Percentiles rank a stretch among this genome's conserved stretches.
Conservation (phyloP, 352 stramenopile genomes). For the Phytophthora colocasiae region DNA sequence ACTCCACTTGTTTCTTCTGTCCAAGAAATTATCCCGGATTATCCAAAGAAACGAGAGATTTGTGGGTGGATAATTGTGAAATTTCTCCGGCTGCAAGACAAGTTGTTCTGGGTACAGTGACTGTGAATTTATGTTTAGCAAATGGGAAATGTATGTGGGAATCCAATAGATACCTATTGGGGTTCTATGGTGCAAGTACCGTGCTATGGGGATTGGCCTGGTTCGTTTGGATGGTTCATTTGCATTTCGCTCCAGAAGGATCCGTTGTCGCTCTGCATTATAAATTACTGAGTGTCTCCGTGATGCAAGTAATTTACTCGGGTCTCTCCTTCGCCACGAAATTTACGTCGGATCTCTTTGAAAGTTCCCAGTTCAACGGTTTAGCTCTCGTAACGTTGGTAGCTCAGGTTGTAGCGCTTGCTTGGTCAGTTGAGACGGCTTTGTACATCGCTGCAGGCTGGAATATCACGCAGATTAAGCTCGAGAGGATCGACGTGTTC, state of each 20-base stretch:
- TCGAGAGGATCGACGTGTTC: constrained; percentile 49
- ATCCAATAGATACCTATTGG: constrained; percentile 20
- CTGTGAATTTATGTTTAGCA: constrained; percentile 56
- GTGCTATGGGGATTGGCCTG: constrained; percentile 35
- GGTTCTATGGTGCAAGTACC: constrained; percentile 46
- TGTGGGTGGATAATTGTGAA: constrained; percentile 28
- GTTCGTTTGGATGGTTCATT: constrained; percentile 48
- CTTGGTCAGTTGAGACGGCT: constrained; percentile 46
- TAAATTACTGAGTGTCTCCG: constrained; percentile 49
- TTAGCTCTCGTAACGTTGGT: constrained; percentile 46
- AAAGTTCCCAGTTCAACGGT: constrained; percentile 44
- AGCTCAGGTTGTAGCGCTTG: constrained; percentile 46
- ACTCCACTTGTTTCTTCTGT: constrained; percentile 48
- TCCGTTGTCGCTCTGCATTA: constrained; percentile 51
- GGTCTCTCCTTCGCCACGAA: constrained; percentile 41
- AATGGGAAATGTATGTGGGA: constrained; percentile 44
- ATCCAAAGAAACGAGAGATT: constrained; percentile 3
- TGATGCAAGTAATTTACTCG: constrained; percentile 44
- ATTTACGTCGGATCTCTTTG: constrained; percentile 37
- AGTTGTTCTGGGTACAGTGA: constrained; percentile 42
- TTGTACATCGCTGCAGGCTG: constrained; percentile 66
- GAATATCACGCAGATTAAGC: constrained; percentile 55
- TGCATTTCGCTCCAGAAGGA: constrained; percentile 40
- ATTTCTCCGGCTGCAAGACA: constrained; percentile 24
- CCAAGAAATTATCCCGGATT: constrained; percentile 30